Evolutionary conservation across 2,329 filamentous ascomycete species (phyloP), one percentile per base, ranked within the genome.

Genomic region (Coniochaeta hoffmannii): DNA sequence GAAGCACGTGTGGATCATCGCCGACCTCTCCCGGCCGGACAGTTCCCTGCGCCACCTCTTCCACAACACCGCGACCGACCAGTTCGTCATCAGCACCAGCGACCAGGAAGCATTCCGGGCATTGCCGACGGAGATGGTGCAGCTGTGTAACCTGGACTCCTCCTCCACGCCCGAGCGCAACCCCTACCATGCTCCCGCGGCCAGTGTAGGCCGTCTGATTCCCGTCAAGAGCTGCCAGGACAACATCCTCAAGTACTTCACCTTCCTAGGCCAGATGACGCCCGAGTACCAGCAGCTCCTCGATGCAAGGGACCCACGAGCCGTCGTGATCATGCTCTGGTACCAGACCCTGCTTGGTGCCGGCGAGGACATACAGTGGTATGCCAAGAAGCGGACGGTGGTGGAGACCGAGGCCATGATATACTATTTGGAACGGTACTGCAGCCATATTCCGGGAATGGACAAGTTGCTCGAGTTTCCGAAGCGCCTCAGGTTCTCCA

Each of bases 291-390:
- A 71, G 12, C 53, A 50, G 0, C 58, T 83, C n/a, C 61, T 86
- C 1, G 65, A 73, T 49, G 35, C 58, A 0, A 83, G 80, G 57
- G 81, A 86, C 46, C 66, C 76, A 0, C 69, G 73, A 28, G 81
- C 81, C 0, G 62, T 86, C 57, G 63, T 84, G 11, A 60, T 86
- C 34, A 64, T 85, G n/a, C 71, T 75, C 0, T 80, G 77, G 66
- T 86, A 80, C 80, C 81, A 78, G 63, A 75, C 76, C 10, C 75
- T 77, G 58, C 72, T 69, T 14, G 63, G 68, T 12, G 64, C 68
- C 24, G 62, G 68, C 10, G 15, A 28, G 3, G 41, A 28, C 22
- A 22, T 17, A 2, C 57, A 61, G 1, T 82, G 78, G 80, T 82
- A 76, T 74, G 58, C 79, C 14, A 67, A 71, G 46, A 66, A 71